Percentiles rank a stretch among this genome's conserved stretches.
phyloP scores from a whole-genome alignment of 2,329 filamentous ascomycete species.

The Arthrinium puccinioides region DNA sequence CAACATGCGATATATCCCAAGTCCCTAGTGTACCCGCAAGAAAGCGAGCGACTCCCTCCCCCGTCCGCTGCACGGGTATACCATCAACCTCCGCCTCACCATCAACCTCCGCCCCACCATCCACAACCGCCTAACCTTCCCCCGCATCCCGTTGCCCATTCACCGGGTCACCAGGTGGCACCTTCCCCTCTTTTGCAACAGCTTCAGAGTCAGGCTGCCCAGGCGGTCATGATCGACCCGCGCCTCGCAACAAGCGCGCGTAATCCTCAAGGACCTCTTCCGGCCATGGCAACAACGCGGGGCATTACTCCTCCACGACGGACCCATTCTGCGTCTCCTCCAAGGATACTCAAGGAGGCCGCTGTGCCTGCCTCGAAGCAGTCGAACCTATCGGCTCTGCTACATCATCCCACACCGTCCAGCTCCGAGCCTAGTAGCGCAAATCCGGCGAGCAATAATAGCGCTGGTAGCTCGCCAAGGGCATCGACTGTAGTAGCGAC shows the following conservation, averaged over 20 bases:
- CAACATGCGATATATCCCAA: conserved; percentile 12
- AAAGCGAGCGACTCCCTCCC: conserved; percentile 16
- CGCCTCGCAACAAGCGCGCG: conserved; percentile 26
- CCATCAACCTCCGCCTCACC: conserved; percentile 1
- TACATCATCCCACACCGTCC: conserved; percentile 43
- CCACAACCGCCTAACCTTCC: conserved; percentile 21
- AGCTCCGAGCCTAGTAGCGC: conserved; percentile 38
- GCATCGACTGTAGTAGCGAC: conserved; percentile 20
- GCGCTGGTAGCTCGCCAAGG: conserved; percentile 42
- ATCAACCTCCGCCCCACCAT: conserved; percentile 13
- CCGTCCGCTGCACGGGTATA: conserved; percentile 3
- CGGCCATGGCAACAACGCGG: conserved; percentile 26
- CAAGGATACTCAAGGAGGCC: conserved; percentile 30
- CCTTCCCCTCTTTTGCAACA: conserved; percentile 36
- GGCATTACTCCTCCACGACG: conserved; percentile 36
- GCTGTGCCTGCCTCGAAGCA: conserved; percentile 24
- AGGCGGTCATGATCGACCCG: conserved; percentile 32
- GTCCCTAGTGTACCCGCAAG: conserved; percentile 10
- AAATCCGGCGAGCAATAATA: conserved; percentile 32
- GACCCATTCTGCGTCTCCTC: conserved; percentile 41
- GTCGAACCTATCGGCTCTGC: conserved; percentile 38
- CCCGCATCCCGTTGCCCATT: too few species aligned
- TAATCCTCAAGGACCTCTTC: conserved; percentile 35
- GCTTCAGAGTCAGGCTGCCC: conserved; percentile 33
- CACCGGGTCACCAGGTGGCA: conserved; percentile 7